Percentiles rank a stretch among this genome's conserved stretches.
Conservation (phyloP, 2,329 filamentous ascomycete genomes). For the Phialophora macrospora region DNA sequence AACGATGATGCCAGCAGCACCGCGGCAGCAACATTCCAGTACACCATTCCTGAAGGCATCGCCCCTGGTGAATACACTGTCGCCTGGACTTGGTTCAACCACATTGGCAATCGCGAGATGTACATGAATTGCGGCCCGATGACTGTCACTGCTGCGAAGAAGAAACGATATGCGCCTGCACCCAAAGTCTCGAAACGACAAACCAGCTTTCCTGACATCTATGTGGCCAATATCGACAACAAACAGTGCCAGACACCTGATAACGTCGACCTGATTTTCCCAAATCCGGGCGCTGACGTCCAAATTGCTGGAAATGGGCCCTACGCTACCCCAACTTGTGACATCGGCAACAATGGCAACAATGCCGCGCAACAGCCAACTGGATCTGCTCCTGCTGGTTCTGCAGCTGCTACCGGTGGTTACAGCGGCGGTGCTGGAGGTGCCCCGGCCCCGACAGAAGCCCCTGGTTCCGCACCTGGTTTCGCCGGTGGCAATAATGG, state of each 20-base stretch:
- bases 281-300: constrained; percentile 66
- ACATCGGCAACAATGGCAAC: constrained; percentile 37
- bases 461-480: constrained; percentile 6
- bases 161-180: constrained; percentile 49
- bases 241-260: constrained; percentile 63
- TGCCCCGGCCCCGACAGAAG: not conserved
- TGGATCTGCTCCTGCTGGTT: constrained; percentile 15
- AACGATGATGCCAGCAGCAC: constrained; percentile 51
- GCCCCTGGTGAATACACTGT: constrained; percentile 77
- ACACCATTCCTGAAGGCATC: constrained; percentile 72
- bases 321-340: constrained; percentile 35
- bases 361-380: constrained; percentile 31
- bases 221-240: constrained; percentile 69
- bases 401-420: constrained; percentile 7
- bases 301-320: constrained; percentile 44
- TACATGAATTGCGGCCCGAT: constrained; percentile 96
- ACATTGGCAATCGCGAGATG: constrained; percentile 89
- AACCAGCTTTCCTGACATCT: constrained; percentile 71
- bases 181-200: constrained; percentile 38
- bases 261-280: constrained; percentile 66
- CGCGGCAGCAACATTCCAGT: constrained; percentile 67
- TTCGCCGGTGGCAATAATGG: constrained; percentile 14
- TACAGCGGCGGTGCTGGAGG: no score
- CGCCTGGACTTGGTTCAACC: constrained; percentile 96
- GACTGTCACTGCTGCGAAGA: constrained; percentile 60